Conservation (phyloP, 352 stramenopile genomes). For the Bremia lactucae region DNA sequence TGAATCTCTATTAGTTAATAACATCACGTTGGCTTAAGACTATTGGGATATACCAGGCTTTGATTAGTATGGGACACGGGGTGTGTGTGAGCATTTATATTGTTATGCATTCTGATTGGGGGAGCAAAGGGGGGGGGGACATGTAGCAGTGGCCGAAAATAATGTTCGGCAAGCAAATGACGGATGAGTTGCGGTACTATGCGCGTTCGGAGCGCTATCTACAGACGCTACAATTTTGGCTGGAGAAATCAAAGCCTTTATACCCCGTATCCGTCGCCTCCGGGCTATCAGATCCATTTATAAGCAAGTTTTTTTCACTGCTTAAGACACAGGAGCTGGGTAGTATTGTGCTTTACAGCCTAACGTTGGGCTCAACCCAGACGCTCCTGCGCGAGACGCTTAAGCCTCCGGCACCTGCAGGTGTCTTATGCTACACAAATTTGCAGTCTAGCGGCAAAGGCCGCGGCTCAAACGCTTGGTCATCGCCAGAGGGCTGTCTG, state of each 20-base stretch:
- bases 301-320: constrained; percentile 40
- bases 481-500: constrained; percentile 80
- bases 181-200: constrained; percentile 64
- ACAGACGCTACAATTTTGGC: constrained; percentile 56
- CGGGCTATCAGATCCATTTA: constrained; percentile 19
- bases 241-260: constrained; percentile 21
- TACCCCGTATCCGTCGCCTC: constrained; percentile 16
- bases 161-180: constrained; percentile 41
- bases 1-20: too few species aligned
- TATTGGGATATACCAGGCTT: too few species aligned
- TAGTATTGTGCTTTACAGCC: constrained; percentile 59
- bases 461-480: constrained; percentile 80
- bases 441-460: constrained; percentile 70
- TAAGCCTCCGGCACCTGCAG: constrained; percentile 44
- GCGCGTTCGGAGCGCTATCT: constrained; percentile 63
- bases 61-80: too few species aligned
- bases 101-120: too few species aligned
- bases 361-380: constrained; percentile 68
- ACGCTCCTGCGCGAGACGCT: constrained; percentile 71
- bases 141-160: too few species aligned
- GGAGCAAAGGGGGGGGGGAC: too few species aligned
- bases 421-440: constrained; percentile 74
- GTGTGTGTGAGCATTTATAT: too few species aligned
- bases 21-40: too few species aligned
- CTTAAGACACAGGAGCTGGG: constrained; percentile 56